Base-by-base conservation (phyloP, 257 asterid genomes). In the Nemophila menziesii region DNA sequence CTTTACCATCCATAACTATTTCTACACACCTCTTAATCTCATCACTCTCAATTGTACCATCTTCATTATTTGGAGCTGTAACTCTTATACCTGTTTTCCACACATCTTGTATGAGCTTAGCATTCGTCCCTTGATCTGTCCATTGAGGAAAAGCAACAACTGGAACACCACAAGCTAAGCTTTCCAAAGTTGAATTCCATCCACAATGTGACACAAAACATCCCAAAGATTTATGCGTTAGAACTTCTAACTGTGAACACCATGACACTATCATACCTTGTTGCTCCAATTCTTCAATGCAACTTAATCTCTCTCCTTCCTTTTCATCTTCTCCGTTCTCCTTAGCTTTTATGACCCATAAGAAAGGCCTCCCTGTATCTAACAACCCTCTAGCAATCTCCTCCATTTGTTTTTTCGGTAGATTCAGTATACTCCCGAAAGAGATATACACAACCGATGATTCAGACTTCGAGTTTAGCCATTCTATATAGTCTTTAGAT, bases 201-300 rank as follows among this genome's bases (percentile, higher is more conserved):
- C 86, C 83, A 46, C 80, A 80, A 5, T 80, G 92, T 3, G 83
- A 65, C 24, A 73, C 65, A 17, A 80, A 80, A 36, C 92, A 70
- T 4, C 78, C 92, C 8, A 73, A 12, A 0, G 80, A 68, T 24
- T 39, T 54, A 40, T 80, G 92, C 16, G 44, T 43, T 7, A 80
- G 60, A 5, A 80, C 78, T 21, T 68, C 72, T 34, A 61, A 20
- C 44, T 80, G 92, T 5, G 77, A 57, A 63, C 86, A 76, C 86
- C 83, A 76, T 0, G 72, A 61, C 7, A 76, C 69, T 29, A 80
- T 56, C 16, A 70, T 42, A 27, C 92, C 74, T n/a, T 66, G 63
- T 22, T 58, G 65, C n/a, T 11, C 26, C 33, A 44, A 1, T 1
- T 49, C 60, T 5, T 49, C 16, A 37, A 3, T 37, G 4, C 41